These are phyloP conservation scores for Gyrodon lividus DNA, from an alignment of 768 basidiomycete species.

Conservation along the genomic window DNA sequence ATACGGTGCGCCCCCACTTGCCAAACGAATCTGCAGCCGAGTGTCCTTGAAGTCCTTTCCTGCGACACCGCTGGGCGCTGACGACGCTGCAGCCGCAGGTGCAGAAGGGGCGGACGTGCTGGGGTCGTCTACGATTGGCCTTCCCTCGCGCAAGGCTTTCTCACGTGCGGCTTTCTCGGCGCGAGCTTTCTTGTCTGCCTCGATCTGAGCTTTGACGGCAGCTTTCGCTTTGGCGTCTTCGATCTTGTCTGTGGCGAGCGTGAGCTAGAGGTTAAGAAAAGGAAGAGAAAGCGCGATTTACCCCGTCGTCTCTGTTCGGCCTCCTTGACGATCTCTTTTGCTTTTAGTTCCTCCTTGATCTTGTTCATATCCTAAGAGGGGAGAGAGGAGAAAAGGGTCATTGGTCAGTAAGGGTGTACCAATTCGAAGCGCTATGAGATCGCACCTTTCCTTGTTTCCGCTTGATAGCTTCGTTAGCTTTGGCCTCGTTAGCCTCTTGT, in stretches of 20 bases:
- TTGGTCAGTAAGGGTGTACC: neutral
- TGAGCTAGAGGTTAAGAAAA: neutral
- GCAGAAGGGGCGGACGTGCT: slow-evolving; percentile 33
- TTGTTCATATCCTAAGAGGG: slow-evolving; percentile 61
- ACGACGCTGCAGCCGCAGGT: slow-evolving; percentile 32
- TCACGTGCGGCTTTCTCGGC: slow-evolving; percentile 87
- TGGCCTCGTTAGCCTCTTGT: slow-evolving; percentile 70
- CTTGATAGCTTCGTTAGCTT: slow-evolving; percentile 73
- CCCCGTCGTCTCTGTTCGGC: slow-evolving; percentile 80
- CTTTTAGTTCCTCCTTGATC: slow-evolving; percentile 72
- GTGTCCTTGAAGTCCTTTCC: slow-evolving; percentile 86
- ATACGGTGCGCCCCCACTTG: slow-evolving; percentile 73
- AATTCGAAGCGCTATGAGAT: neutral
- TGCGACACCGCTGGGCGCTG: slow-evolving; percentile 40
- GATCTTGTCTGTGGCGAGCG: slow-evolving; percentile 65
- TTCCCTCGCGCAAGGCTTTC: slow-evolving; percentile 87
- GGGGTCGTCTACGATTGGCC: slow-evolving; percentile 36
- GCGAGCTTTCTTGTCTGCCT: slow-evolving; percentile 86
- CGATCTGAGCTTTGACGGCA: slow-evolving; percentile 90
- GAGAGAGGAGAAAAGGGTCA: too few species aligned
- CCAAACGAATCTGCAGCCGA: slow-evolving; percentile 84
- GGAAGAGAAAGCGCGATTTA: slow-evolving; percentile 25
- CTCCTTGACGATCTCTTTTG: slow-evolving; percentile 81
- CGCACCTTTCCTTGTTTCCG: slow-evolving; percentile 82
- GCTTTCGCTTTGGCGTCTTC: slow-evolving; percentile 85